Percentiles rank a stretch among this genome's conserved stretches.
phyloP scores from a whole-genome alignment of 768 basidiomycete genomes.

The Macrocybe gigantea region DNA sequence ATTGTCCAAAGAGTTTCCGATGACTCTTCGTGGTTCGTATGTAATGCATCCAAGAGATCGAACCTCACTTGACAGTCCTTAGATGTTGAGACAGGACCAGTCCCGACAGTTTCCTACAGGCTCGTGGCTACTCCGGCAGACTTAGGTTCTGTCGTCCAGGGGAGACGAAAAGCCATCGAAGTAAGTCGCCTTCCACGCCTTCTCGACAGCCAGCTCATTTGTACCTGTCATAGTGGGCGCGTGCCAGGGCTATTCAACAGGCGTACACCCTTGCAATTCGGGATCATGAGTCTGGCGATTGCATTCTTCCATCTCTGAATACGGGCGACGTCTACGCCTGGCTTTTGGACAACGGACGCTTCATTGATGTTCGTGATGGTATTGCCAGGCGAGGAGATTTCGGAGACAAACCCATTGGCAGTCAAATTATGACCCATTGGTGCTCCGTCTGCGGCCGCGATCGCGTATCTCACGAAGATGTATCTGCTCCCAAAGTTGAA shows the following conservation, averaged over 20 bases:
- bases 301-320: conserved; percentile 21
- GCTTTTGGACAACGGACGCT: conserved; percentile 36
- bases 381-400: background rate
- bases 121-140: conserved; percentile 26
- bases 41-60: conserved; percentile 29
- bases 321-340: conserved; percentile 41
- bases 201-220: background rate
- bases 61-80: conserved; percentile 14
- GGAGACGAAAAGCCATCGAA: conserved; percentile 48
- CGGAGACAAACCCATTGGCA: conserved; percentile 2
- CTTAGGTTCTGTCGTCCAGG: conserved; percentile 30
- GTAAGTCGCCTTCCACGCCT: conserved; percentile 18
- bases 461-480: no score
- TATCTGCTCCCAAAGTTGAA: no score
- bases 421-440: conserved; percentile 14
- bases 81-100: conserved; percentile 21
- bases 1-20: conserved; percentile 32
- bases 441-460: conserved; percentile 27
- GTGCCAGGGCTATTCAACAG: conserved; percentile 37
- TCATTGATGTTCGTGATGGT: conserved; percentile 13
- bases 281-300: conserved; percentile 6
- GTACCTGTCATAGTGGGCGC: conserved; percentile 34
- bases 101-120: conserved; percentile 31
- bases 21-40: conserved; percentile 33
- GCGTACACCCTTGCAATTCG: conserved; percentile 26